phyloP scores from a whole-genome alignment of 1,139 yeast genomes.

The Saccharomyces hybrid region DNA sequence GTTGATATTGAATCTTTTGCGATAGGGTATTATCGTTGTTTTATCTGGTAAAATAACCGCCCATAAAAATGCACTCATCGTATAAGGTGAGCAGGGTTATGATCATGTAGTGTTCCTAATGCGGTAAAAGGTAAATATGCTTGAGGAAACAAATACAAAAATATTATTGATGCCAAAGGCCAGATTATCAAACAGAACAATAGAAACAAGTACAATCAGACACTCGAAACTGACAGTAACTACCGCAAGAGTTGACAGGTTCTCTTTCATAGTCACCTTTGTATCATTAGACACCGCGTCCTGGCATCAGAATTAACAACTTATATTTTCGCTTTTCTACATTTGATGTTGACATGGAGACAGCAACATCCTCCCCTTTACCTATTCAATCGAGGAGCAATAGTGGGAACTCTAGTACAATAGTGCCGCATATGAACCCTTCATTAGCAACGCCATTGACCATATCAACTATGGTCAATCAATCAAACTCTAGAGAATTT shows the following conservation, averaged over 20 bases:
- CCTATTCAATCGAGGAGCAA: not conserved
- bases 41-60: not conserved
- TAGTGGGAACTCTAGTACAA: not conserved
- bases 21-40: not conserved
- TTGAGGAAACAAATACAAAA: not conserved
- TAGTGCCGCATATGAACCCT: too few species aligned
- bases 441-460: too few species aligned
- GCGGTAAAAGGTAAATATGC: not conserved
- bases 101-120: not conserved
- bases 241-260: not conserved
- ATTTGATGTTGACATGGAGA: not conserved
- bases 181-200: not conserved
- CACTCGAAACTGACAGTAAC: not conserved
- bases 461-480: too few species aligned
- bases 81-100: not conserved
- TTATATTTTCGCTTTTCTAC: not conserved
- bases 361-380: not conserved
- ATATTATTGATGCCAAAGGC: not conserved
- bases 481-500: slow-evolving; percentile 6
- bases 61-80: not conserved
- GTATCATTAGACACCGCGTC: not conserved
- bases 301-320: not conserved
- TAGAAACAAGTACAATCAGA: not conserved
- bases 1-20: not conserved
- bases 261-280: not conserved